Percentiles rank a stretch among this genome's conserved stretches.
phyloP scores from a whole-genome alignment of 371 early-diverging fungal species.

The Mucor lusitanicus region DNA sequence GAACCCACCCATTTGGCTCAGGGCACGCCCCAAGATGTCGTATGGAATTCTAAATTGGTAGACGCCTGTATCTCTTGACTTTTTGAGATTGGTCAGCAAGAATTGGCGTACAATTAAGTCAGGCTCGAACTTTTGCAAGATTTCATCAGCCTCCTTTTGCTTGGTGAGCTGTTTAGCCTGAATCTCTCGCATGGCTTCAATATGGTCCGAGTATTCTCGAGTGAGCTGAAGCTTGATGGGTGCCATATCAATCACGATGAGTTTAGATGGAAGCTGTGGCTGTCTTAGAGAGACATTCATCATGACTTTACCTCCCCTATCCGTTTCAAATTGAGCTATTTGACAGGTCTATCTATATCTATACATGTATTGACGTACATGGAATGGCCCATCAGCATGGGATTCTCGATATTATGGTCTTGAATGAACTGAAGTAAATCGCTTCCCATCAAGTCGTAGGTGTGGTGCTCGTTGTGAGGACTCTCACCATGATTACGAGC shows the following conservation, averaged over 20 bases:
- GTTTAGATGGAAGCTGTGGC: constrained; percentile 57
- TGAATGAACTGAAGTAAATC: constrained; percentile 74
- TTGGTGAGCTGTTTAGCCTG: constrained; percentile 54
- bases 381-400: constrained; percentile 86
- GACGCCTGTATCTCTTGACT: constrained; percentile 32
- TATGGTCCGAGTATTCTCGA: constrained; percentile 59
- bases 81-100: constrained; percentile 85
- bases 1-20: constrained; percentile 64
- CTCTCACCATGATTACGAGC: constrained; percentile 95
- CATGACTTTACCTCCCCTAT: constrained; percentile 82
- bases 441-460: constrained; percentile 75
- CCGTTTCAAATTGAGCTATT: neutral
- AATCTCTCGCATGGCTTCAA: constrained; percentile 68
- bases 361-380: constrained; percentile 45
- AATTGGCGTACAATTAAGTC: constrained; percentile 79
- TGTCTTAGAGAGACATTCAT: constrained; percentile 77
- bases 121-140: constrained; percentile 55
- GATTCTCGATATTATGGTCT: constrained; percentile 52
- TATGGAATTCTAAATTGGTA: constrained; percentile 76
- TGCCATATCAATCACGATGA: constrained; percentile 88
- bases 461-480: constrained; percentile 67
- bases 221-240: constrained; percentile 61
- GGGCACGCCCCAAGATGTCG: constrained; percentile 56
- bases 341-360: neutral
- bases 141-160: constrained; percentile 73